A percentile compares a stretch with the other conserved stretches of the same genome.
Evolutionary conservation across 129 eudicot species (phyloP).

Genomic region (Escallonia herrerae): DNA sequence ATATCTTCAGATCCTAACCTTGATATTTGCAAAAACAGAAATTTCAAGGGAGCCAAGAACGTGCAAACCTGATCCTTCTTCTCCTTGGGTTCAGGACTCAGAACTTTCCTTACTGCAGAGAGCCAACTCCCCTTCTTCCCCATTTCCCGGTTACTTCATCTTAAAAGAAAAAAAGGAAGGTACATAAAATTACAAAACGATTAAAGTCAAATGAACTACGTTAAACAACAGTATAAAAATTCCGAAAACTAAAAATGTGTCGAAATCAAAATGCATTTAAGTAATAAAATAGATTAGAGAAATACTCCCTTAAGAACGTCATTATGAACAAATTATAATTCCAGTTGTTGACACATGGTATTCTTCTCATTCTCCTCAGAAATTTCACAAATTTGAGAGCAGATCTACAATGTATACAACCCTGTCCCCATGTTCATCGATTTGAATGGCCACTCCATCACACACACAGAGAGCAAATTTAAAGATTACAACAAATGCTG

Average conservation of each 20-base stretch:
- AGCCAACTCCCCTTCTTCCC: slow-evolving; percentile 67
- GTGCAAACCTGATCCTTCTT: slow-evolving; percentile 43
- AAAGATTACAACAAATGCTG: not conserved
- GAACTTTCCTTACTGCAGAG: slow-evolving; percentile 63
- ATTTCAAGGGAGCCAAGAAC: not conserved
- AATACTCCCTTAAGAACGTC: not conserved
- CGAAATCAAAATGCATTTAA: slow-evolving; percentile 6
- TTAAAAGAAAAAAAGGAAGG: slow-evolving; percentile 17
- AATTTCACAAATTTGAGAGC: not conserved
- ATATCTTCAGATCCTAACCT: no score
- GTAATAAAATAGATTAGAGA: slow-evolving; percentile 5
- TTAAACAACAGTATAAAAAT: not conserved
- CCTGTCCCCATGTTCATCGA: not conserved
- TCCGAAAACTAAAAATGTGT: not conserved
- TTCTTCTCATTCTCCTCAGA: not conserved
- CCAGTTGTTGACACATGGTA: not conserved
- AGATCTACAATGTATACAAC: slow-evolving; percentile 5
- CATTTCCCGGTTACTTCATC: slow-evolving; percentile 58
- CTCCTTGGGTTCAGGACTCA: slow-evolving; percentile 57
- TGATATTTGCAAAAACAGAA: no score
- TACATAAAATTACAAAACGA: slow-evolving; percentile 12
- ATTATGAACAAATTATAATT: not conserved
- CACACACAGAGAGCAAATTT: not conserved
- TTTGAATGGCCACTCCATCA: not conserved
- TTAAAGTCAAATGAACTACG: slow-evolving; percentile 7